Percentiles rank a stretch among this genome's conserved stretches.
Conservation (phyloP, 305 asterid genomes). For the Solanum hybrid region DNA sequence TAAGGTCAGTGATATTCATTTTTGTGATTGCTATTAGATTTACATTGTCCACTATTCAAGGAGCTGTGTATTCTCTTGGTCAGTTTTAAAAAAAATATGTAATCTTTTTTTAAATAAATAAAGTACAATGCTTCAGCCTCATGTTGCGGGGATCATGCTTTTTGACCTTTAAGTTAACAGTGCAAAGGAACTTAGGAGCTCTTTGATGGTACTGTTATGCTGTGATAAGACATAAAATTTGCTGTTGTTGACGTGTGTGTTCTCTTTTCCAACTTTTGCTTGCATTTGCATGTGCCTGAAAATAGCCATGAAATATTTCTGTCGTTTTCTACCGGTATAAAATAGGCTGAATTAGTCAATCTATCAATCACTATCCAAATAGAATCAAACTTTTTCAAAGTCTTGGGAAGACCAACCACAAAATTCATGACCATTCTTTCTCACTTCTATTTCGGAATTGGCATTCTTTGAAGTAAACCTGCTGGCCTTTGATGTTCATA, state of each 20-base stretch:
- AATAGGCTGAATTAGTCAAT: too few species aligned
- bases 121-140: background rate
- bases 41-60: background rate
- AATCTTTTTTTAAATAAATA: background rate
- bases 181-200: background rate
- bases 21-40: background rate
- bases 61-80: background rate
- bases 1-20: slow-evolving; percentile 35
- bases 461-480: too few species aligned
- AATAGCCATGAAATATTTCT: background rate
- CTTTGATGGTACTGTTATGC: background rate
- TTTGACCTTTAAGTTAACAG: background rate
- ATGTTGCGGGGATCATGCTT: background rate
- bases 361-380: too few species aligned
- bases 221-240: background rate
- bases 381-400: too few species aligned
- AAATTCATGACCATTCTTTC: too few species aligned
- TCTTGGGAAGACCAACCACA: too few species aligned
- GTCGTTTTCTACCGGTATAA: too few species aligned
- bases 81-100: background rate
- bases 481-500: too few species aligned
- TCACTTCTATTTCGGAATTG: too few species aligned
- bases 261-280: background rate
- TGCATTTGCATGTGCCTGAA: background rate
- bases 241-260: background rate